Percentiles rank a stretch among this genome's conserved stretches.
phyloP scores from a whole-genome alignment of 2,329 filamentous ascomycete genomes.

The Alternaria angustiovoidea region DNA sequence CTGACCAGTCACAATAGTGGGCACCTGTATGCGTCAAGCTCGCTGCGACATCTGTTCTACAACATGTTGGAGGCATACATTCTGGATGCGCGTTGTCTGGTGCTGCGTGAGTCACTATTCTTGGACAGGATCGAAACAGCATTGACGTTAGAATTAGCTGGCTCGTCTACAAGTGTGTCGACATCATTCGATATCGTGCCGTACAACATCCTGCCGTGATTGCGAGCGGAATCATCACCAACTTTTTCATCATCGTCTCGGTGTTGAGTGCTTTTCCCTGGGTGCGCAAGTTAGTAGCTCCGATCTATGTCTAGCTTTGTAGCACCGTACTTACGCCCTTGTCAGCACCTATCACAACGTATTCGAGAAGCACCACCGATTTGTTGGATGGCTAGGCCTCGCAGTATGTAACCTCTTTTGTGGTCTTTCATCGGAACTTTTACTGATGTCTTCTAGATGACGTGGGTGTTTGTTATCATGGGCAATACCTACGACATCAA shows the following conservation, averaged over 20 bases:
- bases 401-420: slow-evolving; percentile 31
- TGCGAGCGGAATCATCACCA: slow-evolving; percentile 44
- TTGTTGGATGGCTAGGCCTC: slow-evolving; percentile 48
- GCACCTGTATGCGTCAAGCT: slow-evolving; percentile 41
- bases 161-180: slow-evolving; percentile 47
- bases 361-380: slow-evolving; percentile 48
- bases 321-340: slow-evolving; percentile 20
- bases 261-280: slow-evolving; percentile 47
- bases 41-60: slow-evolving; percentile 42
- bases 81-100: slow-evolving; percentile 48
- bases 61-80: slow-evolving; percentile 47
- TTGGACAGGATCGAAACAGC: background rate
- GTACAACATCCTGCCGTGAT: slow-evolving; percentile 44
- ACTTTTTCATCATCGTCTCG: slow-evolving; percentile 47
- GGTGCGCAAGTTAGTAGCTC: slow-evolving; percentile 45
- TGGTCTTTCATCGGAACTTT: background rate
- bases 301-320: background rate
- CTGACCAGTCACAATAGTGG: slow-evolving; percentile 34
- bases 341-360: slow-evolving; percentile 46
- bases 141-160: slow-evolving; percentile 34
- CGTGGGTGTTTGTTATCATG: slow-evolving; percentile 47
- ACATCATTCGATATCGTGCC: slow-evolving; percentile 44
- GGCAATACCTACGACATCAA: slow-evolving; percentile 48
- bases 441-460: slow-evolving; percentile 35
- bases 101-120: slow-evolving; percentile 33